These are phyloP conservation scores for Diplodia scrobiculata DNA, from an alignment of 2,329 filamentous ascomycete genomes.

Conservation along the genomic window DNA sequence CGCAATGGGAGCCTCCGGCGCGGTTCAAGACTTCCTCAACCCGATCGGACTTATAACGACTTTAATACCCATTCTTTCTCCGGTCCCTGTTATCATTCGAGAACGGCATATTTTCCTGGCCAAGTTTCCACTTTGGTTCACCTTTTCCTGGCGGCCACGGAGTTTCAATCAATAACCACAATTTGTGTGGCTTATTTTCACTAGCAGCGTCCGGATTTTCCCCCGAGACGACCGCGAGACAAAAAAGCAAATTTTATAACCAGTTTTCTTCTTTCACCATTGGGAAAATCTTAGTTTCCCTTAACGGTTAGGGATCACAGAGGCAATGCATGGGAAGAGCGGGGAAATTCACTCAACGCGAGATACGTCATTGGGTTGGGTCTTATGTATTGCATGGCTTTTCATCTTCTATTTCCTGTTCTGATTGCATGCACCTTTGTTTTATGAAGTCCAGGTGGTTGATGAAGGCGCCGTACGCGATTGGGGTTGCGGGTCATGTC, in stretches of 20 bases:
- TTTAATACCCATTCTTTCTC: slow-evolving; percentile 27
- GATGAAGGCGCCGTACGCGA: neutral
- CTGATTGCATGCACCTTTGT: slow-evolving; percentile 13
- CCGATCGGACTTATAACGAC: slow-evolving; percentile 24
- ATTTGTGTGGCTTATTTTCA: neutral
- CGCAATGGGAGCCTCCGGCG: neutral
- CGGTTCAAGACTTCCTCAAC: neutral
- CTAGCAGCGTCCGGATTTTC: neutral
- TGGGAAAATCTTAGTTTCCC: neutral
- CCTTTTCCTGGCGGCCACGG: slow-evolving; percentile 3
- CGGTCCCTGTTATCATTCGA: neutral
- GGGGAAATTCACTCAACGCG: slow-evolving; percentile 19
- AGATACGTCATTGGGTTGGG: slow-evolving; percentile 11
- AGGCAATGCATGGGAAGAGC: slow-evolving; percentile 16
- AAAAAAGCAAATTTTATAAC: slow-evolving; percentile 16
- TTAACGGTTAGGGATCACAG: slow-evolving; percentile 6
- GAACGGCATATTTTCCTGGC: neutral
- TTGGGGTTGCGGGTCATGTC: slow-evolving; percentile 5
- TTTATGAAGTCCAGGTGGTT: slow-evolving; percentile 15
- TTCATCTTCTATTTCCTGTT: slow-evolving; percentile 11
- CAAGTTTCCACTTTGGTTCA: neutral
- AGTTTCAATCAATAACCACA: slow-evolving; percentile 15
- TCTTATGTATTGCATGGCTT: slow-evolving; percentile 24
- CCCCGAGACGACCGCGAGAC: slow-evolving; percentile 17
- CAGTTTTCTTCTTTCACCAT: slow-evolving; percentile 5